Base-by-base conservation (phyloP, 2,329 filamentous ascomycete species). In the Claviceps paspali region DNA sequence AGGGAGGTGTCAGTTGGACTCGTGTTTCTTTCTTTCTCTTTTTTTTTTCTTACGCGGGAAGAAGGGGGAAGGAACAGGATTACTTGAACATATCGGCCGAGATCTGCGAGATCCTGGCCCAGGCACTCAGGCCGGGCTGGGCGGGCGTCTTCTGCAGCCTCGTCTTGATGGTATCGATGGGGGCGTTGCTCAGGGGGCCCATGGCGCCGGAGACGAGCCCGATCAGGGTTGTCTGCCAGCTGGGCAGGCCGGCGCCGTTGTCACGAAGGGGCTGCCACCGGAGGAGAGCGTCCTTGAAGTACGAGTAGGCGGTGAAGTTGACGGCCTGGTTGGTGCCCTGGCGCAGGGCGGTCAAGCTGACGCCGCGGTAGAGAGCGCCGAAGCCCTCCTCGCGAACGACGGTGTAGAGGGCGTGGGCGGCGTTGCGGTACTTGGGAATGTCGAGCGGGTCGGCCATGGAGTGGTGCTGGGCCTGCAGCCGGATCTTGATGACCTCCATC, bases 401-500 rank as follows among this genome's bases (percentile, higher is more conserved):
- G 5, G 87, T 95, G 64, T 92, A 94, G 14, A 77, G 61, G 6
- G 75, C 75, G 57, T 79, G 75, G 14, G 86, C 86, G 19, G 88
- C 88, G 61, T 93, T 95, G 56, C 88, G 83, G 68, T 96, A 96
- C 65, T 96, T 96, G 46, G 91, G 91, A 7, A 95, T 61, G 57
- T 96, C 91, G 48, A 96, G 78, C 5, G 91, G 91, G 56, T 98
- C 91, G 34, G 91, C 86, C 79, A 98, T 91, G 56, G 77, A 85
- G 74, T 98, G 91, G 65, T 95, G 84, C 64, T 98, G 91, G 4
- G 88, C 88, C 69, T 98, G 91, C 49, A 98, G 74, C 34, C 91
- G 82, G 56, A 98, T 98, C 73, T 98, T 98, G 63, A 98, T 76
- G 43, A 98, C 91, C 66, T 98, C 91, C 91, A 98, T 98, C 5